Percentiles rank a stretch among this genome's conserved stretches.
Evolutionary conservation across 371 early-diverging fungal species (phyloP).

Genomic region (Mucor sp.): DNA sequence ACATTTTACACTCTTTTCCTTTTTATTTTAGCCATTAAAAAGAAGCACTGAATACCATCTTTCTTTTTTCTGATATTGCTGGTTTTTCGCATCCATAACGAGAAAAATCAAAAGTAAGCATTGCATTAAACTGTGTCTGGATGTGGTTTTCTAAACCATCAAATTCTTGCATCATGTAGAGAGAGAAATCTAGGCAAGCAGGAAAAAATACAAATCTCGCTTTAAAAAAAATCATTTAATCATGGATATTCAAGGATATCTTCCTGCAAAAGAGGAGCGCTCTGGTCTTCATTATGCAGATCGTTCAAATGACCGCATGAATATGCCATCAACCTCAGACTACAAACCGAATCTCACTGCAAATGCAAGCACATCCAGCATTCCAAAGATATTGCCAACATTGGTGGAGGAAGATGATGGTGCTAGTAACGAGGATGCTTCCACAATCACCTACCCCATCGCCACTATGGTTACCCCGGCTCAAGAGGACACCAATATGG

Average conservation of each 20-base stretch:
- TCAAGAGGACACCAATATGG: not conserved
- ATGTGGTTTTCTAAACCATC: not conserved
- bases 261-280: slow-evolving; percentile 16
- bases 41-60: not conserved
- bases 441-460: not conserved
- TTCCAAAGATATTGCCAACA: slow-evolving; percentile 26
- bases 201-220: slow-evolving; percentile 3
- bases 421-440: not conserved
- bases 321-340: slow-evolving; percentile 14
- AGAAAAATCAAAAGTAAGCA: not conserved
- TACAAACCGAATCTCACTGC: slow-evolving; percentile 2
- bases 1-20: slow-evolving; percentile 12
- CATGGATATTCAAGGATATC: slow-evolving; percentile 30
- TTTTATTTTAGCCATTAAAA: slow-evolving; percentile 3
- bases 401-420: slow-evolving; percentile 19
- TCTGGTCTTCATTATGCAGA: slow-evolving; percentile 12
- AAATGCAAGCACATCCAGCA: not conserved
- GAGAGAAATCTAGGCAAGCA: not conserved
- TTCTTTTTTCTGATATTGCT: slow-evolving; percentile 1
- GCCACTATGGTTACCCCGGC: slow-evolving; percentile 1
- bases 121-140: not conserved
- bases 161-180: not conserved
- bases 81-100: not conserved
- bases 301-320: slow-evolving; percentile 7
- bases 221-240: slow-evolving; percentile 5